Base-by-base conservation (phyloP, 331 rosid species). In the Cydonia oblonga region DNA sequence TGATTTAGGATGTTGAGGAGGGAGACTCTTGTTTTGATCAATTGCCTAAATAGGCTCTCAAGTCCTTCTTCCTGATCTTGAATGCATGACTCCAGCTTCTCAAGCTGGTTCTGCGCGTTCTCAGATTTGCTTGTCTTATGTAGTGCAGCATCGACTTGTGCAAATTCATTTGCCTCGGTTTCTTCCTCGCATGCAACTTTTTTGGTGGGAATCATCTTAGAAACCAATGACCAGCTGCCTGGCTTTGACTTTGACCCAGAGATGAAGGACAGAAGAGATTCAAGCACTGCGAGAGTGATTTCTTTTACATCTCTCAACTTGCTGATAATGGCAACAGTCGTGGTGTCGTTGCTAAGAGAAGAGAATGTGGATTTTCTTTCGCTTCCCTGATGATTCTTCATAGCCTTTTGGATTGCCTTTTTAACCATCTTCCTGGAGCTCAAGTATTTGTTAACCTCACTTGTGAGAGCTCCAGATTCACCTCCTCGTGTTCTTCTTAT, bases 121-220 rank as follows among this genome's bases (percentile, higher is more conserved):
- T 11, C 20, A 9, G 5, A 29, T 6, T 44, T 28, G 28, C 33
- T 76, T 10, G 70, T 60, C 60, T 2, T 0, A 25, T 66, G 57
- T 22, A 78, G 53, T 4, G 66, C 69, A 6, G 51, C 74, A 19
- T 78, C 78, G 7, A 58, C 59, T 7, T 10, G 11, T 7, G 76
- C 70, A 6, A 67, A 66, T 30, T 78, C 82, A 16, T 49, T 49
- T 2, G 7, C 54, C 7, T 49, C 20, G 7, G 54, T 49, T 16
- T 46, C 9, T 16, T 80, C 70, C 16, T 33, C 71, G 54, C 64
- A 46, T 1, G 70, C 71, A 25, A 44, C 74, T 56, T 70, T 78
- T 78, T 69, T 84, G 82, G 69, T 2, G 76, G 42, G 83, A 65
- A 83, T 19, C 30, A 87, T 15, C 75, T 76, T 84, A 6, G 82